Base-by-base conservation (phyloP, 2,329 filamentous ascomycete genomes). In the Emydomyces testavorans region DNA sequence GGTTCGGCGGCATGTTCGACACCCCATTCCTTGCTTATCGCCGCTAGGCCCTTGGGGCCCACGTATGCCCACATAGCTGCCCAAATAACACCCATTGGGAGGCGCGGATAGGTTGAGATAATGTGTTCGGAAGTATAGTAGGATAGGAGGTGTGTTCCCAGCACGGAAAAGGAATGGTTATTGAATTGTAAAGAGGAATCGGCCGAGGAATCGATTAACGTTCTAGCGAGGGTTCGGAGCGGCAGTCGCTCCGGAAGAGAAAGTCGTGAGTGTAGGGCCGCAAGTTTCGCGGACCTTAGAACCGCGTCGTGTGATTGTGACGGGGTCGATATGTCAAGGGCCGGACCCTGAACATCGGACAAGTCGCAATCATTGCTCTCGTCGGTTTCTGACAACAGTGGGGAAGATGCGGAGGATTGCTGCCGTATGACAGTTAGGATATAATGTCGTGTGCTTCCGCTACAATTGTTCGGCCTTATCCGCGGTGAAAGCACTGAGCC, bases 71-170 rank as follows among this genome's bases (percentile, higher is more conserved):
- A 82, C 71, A 94, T 82, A 26, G 87, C 83, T 46, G 88, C 80
- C 68, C 87, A 93, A 45, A 94, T 71, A 49, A 98, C 83, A n/a
- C 77, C 69, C 76, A 92, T 84, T 46, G 92, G 92, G 47, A 98
- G 76, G 42, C 92, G 87, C 11, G 92, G 92, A 68, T 89, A 96
- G 60, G 81, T 84, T 71, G 83, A 87, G 57, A 95, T 71, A 54
- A 98, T 77, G 69, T 83, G 82, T 74, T 98, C 92, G 60, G 85
- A 78, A 52, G 85, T 83, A 65, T 95, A 89, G 71, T 92, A 93
- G 65, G 83, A 81, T 58, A 96, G 78, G 56, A 98, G 75, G 56
- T 89, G 81, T 59, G 80, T 76, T 53, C 92, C 92, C 21, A 96
- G 74, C 55, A 83, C 80, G 46, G 87, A 78, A 49, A 98, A 77